Evolutionary conservation across 345 rosid genomes (phyloP).

Genomic region (Anastatica hierochuntica): DNA sequence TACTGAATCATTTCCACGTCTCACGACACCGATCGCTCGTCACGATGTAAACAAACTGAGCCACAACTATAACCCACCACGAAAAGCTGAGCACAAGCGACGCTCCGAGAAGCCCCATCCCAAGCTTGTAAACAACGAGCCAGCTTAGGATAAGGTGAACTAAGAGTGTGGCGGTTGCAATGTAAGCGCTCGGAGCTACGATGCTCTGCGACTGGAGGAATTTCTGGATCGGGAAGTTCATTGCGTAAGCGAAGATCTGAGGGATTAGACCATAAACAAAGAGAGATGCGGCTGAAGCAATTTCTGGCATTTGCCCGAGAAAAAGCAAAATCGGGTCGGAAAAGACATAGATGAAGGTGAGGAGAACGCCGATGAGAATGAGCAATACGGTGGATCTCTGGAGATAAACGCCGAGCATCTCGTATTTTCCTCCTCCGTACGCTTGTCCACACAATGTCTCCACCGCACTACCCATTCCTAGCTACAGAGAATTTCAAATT

Average conservation of each 20-base stretch:
- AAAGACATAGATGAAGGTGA: conserved; percentile 41
- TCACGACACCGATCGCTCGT: conserved; percentile 30
- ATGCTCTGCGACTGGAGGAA: too few relatives aligned
- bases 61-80: conserved; percentile 48
- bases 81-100: conserved; percentile 39
- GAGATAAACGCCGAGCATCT: conserved; percentile 58
- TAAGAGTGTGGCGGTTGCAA: conserved; percentile 34
- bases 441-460: conserved; percentile 91
- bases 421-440: conserved; percentile 54
- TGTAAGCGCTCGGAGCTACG: conserved; percentile 58
- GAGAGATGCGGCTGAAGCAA: conserved; percentile 44
- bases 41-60: conserved; percentile 45
- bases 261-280: conserved; percentile 61
- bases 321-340: conserved; percentile 36
- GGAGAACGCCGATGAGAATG: conserved; percentile 33
- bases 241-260: conserved; percentile 52
- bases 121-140: conserved; percentile 35
- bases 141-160: conserved; percentile 41
- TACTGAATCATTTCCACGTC: conserved; percentile 47
- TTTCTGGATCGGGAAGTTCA: conserved; percentile 56
- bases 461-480: conserved; percentile 90
- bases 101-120: conserved; percentile 43
- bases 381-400: conserved; percentile 58
- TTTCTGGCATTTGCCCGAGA: conserved; percentile 45
- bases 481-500: too few relatives aligned